Base-by-base conservation (phyloP, 768 basidiomycete species). In the Hemileccinum rubropunctum region DNA sequence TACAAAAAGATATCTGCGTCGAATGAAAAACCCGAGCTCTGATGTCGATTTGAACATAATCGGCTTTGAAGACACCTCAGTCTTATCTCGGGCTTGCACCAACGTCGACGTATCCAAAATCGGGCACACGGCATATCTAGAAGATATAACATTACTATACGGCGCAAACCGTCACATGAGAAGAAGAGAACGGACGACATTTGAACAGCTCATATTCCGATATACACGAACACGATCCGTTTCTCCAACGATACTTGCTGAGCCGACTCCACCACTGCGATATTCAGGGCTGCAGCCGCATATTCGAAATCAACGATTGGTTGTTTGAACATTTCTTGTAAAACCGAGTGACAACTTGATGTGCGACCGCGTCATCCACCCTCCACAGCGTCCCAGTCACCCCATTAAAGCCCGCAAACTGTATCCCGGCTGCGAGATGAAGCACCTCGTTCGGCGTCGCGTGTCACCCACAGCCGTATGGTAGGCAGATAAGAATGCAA, bases 241-340 rank as follows among this genome's bases (percentile, higher is more conserved):
- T n/a, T n/a, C n/a, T n/a, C n/a, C n/a, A n/a, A n/a, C n/a, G 12
- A 33, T 33, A 48, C 9, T 4, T 35, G 15, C 39, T 42, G 13
- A 5, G 41, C 41, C 20, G 27, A 28, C 10, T 38, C 32, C 11
- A 41, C 7, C 14, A 44, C 5, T 3, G 34, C 42, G 18, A 18
- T 3, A 10, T 37, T 30, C n/a, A 23, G n/a, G 11, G 48, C 35
- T 27, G 8, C 21, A 9, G 28, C 36, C 3, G 30, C 36, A 0
- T 45, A 21, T 20, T 45, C 36, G 1, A 15, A 47, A 21, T 40
- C 26, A 7, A 47, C 15, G 8, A 41, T 35, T 5, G 33, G 21
- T 3, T 15, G 6, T 6, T 35, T 15, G 76, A 53, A 45, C 33
- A 13, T 45, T 28, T 28, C 44, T 36, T 27, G 44, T 27, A 46